Base-by-base conservation (phyloP, 805 yeast genomes). In the Blastobotrys robertii region DNA sequence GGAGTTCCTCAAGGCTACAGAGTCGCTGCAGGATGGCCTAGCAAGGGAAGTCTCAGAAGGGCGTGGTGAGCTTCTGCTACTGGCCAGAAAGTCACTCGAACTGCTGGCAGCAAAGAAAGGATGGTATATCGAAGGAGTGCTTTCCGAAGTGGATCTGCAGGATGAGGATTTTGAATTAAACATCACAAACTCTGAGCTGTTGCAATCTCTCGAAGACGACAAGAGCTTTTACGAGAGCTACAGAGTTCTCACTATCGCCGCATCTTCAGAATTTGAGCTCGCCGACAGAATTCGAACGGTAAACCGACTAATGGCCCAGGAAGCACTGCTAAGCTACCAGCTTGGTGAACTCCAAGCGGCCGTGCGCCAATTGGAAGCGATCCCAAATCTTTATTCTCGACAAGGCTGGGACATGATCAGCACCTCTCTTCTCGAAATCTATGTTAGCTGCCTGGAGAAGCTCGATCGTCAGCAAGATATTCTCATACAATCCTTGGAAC, bases 331-430 rank as follows among this genome's bases (percentile, higher is more conserved):
- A 12, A 78, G 81, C 46, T 79, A 74, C 56, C 76, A 74, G 50
- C 64, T 67, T 28, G 63, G 71, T 3, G 69, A 82, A 30, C 81
- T 75, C 51, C 69, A 70, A 31, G 71, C 73, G 36, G 81, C 95
- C 1, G 72, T 77, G 11, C 64, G 72, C 4, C 75, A 84, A 2
- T 65, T 90, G 9, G 75, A 76, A 32, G 75, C 78, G 7, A 78
- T 92, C 2, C 84, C 84, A 38, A 76, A 74, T 32, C 76, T 76
- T 43, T 87, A 83, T 54, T 70, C 73, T 6, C 62, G 69, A 13
- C 75, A 79, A 38, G 85, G 87, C 1, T 88, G 97, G 97, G 73
- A 73, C 40, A 60, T 65, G 37, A 75, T 86, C 55, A 84, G 94
- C 1, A 70, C 76, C 4, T 62, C 72, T n/a, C 61, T 90, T 12